These are phyloP conservation scores for Arthrobotrys sphaeroides DNA, from an alignment of 2,329 filamentous ascomycete genomes.

Conservation along the genomic window DNA sequence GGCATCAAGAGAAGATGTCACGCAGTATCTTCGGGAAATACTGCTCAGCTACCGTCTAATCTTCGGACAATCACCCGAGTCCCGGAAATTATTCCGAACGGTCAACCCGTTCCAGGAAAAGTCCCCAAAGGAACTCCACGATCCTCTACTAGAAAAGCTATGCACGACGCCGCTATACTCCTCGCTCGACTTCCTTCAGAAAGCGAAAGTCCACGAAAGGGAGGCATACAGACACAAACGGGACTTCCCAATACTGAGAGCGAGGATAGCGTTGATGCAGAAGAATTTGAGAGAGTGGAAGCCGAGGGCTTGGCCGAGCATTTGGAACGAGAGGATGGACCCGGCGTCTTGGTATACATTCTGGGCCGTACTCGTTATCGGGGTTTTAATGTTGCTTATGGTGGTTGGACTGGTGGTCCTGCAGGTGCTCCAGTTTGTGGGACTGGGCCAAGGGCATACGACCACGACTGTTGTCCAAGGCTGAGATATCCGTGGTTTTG, in stretches of 20 bases:
- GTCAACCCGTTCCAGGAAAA: constrained; percentile 11
- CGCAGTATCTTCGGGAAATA: neutral
- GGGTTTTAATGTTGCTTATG: neutral
- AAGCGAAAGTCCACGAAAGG: neutral
- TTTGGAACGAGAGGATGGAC: constrained; percentile 23
- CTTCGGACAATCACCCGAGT: constrained; percentile 7
- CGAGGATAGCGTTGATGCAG: constrained; percentile 21
- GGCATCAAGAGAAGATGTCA: constrained; percentile 10
- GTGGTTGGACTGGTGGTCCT: neutral
- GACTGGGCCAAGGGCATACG: neutral
- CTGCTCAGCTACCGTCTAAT: constrained; percentile 23
- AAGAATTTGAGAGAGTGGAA: constrained; percentile 16
- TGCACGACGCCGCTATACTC: neutral
- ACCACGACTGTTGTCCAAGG: neutral
- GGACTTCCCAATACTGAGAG: constrained; percentile 18
- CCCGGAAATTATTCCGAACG: constrained; percentile 1
- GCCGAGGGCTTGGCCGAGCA: constrained; percentile 9
- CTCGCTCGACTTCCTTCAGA: neutral
- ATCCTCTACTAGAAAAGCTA: constrained; percentile 7
- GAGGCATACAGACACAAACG: constrained; percentile 26
- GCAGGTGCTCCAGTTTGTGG: constrained; percentile 3
- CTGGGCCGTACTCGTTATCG: constrained; percentile 16
- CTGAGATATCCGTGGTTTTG: no score
- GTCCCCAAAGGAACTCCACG: neutral
- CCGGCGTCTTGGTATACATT: constrained; percentile 29